phyloP scores from a whole-genome alignment of 2,329 filamentous ascomycete genomes.

The Dothistroma pini region DNA sequence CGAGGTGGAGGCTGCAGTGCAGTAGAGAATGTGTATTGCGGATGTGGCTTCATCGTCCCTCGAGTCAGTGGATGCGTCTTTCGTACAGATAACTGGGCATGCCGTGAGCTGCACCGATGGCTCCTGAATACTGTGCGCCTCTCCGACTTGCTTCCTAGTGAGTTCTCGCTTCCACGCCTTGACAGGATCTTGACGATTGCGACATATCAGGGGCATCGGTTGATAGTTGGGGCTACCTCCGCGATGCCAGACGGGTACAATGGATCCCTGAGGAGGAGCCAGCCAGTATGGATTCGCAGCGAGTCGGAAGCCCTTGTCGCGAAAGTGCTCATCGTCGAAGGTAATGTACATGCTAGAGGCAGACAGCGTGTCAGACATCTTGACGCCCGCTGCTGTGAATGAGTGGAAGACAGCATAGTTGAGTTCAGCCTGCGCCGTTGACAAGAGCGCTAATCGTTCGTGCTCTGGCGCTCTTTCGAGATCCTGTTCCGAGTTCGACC shows the following conservation, averaged over 20 bases:
- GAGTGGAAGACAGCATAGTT: conserved; percentile 11
- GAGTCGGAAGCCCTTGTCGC: conserved; percentile 4
- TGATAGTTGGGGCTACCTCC: conserved; percentile 11
- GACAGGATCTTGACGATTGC: conserved; percentile 6
- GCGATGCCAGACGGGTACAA: conserved; percentile 12
- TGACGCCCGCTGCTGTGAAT: conserved; percentile 2
- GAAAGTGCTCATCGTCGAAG: conserved; percentile 9
- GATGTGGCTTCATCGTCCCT: neutral
- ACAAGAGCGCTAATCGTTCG: conserved; percentile 5
- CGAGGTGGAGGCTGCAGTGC: conserved; percentile 7
- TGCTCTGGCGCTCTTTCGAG: conserved; percentile 9
- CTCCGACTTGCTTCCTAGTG: neutral
- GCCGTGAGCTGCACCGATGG: too few relatives aligned
- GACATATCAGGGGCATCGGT: conserved; percentile 7
- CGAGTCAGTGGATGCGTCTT: neutral
- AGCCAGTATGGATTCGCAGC: conserved; percentile 12
- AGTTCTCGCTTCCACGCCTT: conserved; percentile 9
- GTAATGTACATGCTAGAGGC: conserved; percentile 10
- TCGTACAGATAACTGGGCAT: too few relatives aligned
- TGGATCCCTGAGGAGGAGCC: conserved; percentile 8
- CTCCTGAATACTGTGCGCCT: neutral
- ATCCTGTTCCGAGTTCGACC: neutral
- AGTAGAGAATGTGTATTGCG: conserved; percentile 5
- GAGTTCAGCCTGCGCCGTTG: conserved; percentile 8
- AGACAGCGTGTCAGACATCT: conserved; percentile 9